Evolutionary conservation across 2,329 filamentous ascomycete species (phyloP).

Genomic region (Sarocladium kiliense): DNA sequence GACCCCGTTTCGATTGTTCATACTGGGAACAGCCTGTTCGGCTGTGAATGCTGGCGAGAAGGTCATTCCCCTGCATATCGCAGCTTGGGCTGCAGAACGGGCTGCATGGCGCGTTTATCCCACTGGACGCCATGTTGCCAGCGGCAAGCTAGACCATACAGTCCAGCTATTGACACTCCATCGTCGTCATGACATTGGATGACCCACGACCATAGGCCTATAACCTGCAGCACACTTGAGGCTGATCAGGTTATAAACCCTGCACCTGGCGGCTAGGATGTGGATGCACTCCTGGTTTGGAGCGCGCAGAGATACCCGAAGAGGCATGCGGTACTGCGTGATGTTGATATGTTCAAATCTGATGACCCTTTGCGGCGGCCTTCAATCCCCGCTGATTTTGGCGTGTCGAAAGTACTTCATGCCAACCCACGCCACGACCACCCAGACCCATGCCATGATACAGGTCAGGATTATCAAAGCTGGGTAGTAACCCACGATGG

Average conservation of each 20-base stretch:
- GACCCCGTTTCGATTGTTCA: no score
- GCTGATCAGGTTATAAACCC: neutral
- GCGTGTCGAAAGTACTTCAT: constrained; percentile 99
- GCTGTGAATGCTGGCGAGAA: neutral
- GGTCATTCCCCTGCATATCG: neutral
- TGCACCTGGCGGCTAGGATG: neutral
- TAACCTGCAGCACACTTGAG: neutral
- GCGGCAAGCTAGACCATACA: neutral
- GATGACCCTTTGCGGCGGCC: neutral
- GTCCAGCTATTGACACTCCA: neutral
- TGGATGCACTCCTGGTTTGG: no score
- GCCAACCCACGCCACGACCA: constrained; percentile 92
- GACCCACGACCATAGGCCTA: neutral
- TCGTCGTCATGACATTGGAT: neutral
- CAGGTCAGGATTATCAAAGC: constrained; percentile 87
- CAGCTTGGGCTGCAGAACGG: neutral
- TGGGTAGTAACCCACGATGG: constrained; percentile 96
- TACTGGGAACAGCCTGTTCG: neutral
- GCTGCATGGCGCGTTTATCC: neutral
- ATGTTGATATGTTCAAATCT: neutral
- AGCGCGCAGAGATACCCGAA: neutral
- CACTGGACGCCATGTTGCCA: neutral
- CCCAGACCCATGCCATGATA: constrained; percentile 99
- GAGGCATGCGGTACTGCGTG: neutral
- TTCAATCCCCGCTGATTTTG: constrained; percentile 68